These are phyloP conservation scores for Cutaneotrichosporon dermatis DNA, from an alignment of 1,284 basidiomycete genomes.

Conservation along the genomic window DNA sequence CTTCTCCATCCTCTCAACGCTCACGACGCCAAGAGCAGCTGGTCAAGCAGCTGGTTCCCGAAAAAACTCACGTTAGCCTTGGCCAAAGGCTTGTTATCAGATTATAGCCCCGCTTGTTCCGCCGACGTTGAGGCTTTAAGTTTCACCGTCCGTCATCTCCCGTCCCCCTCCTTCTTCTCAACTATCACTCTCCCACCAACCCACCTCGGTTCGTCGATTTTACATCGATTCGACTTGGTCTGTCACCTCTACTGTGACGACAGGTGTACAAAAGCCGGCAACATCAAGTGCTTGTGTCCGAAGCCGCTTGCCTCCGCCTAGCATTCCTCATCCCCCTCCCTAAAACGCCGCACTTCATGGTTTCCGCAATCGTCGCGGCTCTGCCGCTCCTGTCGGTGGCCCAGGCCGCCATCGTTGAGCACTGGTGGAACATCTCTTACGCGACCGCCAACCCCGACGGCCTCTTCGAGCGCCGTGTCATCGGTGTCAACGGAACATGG, in stretches of 20 bases:
- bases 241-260: too few relatives aligned
- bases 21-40: too few relatives aligned
- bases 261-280: too few relatives aligned
- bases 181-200: too few relatives aligned
- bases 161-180: too few relatives aligned
- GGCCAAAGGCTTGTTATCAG: constrained; percentile 3
- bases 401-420: constrained; percentile 42
- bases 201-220: too few relatives aligned
- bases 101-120: background rate
- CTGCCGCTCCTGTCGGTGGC: constrained; percentile 21
- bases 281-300: too few relatives aligned
- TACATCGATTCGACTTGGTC: too few relatives aligned
- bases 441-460: constrained; percentile 48
- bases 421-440: constrained; percentile 51
- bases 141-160: background rate
- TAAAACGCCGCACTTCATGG: constrained; percentile 4
- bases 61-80: constrained; percentile 3
- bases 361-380: constrained; percentile 18
- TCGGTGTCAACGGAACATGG: constrained; percentile 87
- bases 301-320: too few relatives aligned
- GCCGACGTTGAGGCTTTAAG: constrained; percentile 5
- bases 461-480: constrained; percentile 61
- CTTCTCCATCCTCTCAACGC: background rate
- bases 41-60: background rate
- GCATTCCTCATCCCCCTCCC: too few relatives aligned